Percentiles rank a stretch among this genome's conserved stretches.
phyloP scores from a whole-genome alignment of 306 rosid species.

The Ochetophila trinervis region DNA sequence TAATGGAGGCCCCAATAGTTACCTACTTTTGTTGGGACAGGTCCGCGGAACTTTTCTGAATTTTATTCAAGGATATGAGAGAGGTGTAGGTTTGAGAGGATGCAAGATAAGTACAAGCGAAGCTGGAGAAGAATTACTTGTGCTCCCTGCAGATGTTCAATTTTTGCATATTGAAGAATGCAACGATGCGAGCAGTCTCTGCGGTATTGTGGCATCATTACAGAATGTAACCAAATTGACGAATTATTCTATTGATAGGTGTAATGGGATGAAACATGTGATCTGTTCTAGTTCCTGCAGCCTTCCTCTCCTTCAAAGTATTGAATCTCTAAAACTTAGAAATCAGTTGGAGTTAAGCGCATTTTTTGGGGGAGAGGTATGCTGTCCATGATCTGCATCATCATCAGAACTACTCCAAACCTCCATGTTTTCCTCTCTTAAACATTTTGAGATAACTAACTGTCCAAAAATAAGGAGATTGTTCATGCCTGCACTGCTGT shows the following conservation, averaged over 20 bases:
- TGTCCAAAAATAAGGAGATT: not conserved
- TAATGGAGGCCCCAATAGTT: not conserved
- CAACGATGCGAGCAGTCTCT: not conserved
- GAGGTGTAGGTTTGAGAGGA: not conserved
- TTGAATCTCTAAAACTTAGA: not conserved
- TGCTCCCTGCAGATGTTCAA: not conserved
- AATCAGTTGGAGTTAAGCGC: not conserved
- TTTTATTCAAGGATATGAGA: not conserved
- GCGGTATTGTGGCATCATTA: not conserved
- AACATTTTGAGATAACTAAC: too few relatives aligned
- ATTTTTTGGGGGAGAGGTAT: not conserved
- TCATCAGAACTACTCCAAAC: not conserved
- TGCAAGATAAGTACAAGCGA: not conserved
- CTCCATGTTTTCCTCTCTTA: conserved; percentile 1
- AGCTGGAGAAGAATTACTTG: not conserved
- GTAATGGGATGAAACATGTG: not conserved
- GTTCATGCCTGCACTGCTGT: not conserved
- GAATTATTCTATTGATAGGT: not conserved
- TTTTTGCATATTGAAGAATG: not conserved
- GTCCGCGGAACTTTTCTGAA: too few relatives aligned
- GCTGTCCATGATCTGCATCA: not conserved
- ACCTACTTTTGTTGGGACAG: not conserved
- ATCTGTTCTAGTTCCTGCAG: not conserved
- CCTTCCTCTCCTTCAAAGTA: conserved; percentile 1
- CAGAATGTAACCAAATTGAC: not conserved